phyloP scores from a whole-genome alignment of 257 asterid genomes.

The Nicotiana obtusifolia region DNA sequence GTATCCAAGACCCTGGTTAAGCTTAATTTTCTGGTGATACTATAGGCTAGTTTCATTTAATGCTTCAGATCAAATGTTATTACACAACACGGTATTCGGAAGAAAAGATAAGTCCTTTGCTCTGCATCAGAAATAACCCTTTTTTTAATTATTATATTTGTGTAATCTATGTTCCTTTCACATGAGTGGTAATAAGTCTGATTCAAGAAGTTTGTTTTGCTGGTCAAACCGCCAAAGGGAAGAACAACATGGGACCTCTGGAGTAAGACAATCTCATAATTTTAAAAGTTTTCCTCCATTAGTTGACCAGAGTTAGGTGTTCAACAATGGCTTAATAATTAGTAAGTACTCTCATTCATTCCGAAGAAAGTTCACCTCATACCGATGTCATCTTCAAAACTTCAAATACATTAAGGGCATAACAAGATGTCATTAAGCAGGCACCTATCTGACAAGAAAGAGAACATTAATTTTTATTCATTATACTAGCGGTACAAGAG shows the following conservation, averaged over 20 bases:
- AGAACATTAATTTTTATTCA: not conserved
- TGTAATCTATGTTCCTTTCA: not conserved
- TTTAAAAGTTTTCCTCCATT: not conserved
- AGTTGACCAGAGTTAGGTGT: not conserved
- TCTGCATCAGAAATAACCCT: not conserved
- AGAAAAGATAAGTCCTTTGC: not conserved
- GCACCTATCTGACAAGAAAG: not conserved
- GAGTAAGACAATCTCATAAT: not conserved
- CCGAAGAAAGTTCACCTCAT: not conserved
- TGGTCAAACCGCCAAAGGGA: not conserved
- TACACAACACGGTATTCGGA: not conserved
- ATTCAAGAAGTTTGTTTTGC: not conserved
- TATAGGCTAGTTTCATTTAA: not conserved
- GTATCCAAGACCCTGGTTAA: not conserved
- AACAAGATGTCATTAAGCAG: constrained; percentile 2
- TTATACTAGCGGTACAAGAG: not conserved
- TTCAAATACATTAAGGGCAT: not conserved
- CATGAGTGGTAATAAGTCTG: not conserved
- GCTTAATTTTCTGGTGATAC: not conserved
- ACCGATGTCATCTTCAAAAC: not conserved
- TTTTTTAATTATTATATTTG: not conserved
- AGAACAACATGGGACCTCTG: not conserved
- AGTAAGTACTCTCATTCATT: not conserved
- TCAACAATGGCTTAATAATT: not conserved
- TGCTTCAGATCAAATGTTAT: not conserved